Base-by-base conservation (phyloP, 441 rosid species). In the Gossypium trilobum region DNA sequence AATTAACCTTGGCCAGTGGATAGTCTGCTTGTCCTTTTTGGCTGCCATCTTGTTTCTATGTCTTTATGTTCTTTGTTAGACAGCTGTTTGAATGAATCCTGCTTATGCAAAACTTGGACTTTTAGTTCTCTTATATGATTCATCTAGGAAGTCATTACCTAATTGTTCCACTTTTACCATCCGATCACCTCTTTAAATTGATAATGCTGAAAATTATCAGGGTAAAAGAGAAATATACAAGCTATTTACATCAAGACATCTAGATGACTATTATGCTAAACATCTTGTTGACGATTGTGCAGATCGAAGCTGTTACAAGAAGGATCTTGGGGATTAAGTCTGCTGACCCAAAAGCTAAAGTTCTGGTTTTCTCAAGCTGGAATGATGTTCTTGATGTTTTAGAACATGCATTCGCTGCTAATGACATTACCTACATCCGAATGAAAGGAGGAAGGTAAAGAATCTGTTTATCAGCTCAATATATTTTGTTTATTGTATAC, bases 321-420 rank as follows among this genome's bases (percentile, higher is more conserved):
- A 91, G 99, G 82, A 84, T 92, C 60, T 83, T 92, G 86, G 88
- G 91, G 91, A 92, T 95, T 83, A 92, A 91, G 76, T 84, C 82
- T 70, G 81, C 88, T 6, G 88, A 92, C 76, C 91, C 89, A 11
- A 72, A 83, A 57, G 94, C 97, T 6, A 95, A 92, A 84, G 94
- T 95, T 78, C 91, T 95, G 62, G 97, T 91, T 77, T 95, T 91
- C 85, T 92, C 97, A 51, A 92, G 99, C 80, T 95, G 99, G 97
- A 92, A 95, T 17, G 99, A 92, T 80, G 99, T 95, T 75, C 99
- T 95, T 78, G 97, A 92, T 79, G 97, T 95, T 70, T 84, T 95
- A 75, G 96, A 88, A 70, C 97, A 95, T 79, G 91, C 99, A 73
- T 87, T 95, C 61, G 70, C 83, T 57, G 84, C 94, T 52, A 91